Evolutionary conservation across 169 alveolate species (phyloP).

Genomic region (Cryptosporidium parvum): DNA sequence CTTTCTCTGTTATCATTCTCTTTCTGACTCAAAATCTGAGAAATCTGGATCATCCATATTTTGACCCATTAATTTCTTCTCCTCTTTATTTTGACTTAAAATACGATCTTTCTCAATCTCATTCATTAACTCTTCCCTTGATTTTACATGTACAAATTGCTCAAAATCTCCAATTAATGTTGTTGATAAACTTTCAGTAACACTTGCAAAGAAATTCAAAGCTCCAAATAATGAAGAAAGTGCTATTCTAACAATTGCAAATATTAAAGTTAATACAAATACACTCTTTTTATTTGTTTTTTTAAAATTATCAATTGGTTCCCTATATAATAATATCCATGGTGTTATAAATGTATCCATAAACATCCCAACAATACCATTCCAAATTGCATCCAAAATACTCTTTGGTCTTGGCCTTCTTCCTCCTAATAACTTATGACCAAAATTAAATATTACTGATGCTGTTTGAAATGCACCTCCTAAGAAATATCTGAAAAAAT

Average conservation of each 20-base stretch:
- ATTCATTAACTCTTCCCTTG: slow-evolving; percentile 81
- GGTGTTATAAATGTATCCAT: slow-evolving; percentile 89
- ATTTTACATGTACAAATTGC: slow-evolving; percentile 88
- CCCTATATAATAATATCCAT: slow-evolving; percentile 87
- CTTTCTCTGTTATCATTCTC: neutral
- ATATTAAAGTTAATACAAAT: slow-evolving; percentile 77
- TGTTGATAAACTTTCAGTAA: slow-evolving; percentile 91
- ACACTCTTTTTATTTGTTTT: slow-evolving; percentile 77
- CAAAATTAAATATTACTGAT: slow-evolving; percentile 87
- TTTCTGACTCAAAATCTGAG: neutral
- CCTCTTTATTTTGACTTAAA: slow-evolving; percentile 37
- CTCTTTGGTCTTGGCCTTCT: slow-evolving; percentile 89
- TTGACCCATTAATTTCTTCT: neutral
- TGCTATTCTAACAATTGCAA: slow-evolving; percentile 81
- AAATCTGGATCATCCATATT: neutral
- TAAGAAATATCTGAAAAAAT: slow-evolving; percentile 84
- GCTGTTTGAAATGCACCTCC: slow-evolving; percentile 91
- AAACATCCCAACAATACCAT: slow-evolving; percentile 88
- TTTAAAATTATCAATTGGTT: slow-evolving; percentile 81
- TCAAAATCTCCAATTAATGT: slow-evolving; percentile 91
- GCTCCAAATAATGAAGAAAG: slow-evolving; percentile 89
- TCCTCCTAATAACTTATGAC: slow-evolving; percentile 90
- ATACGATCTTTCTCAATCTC: slow-evolving; percentile 78
- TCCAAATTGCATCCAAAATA: slow-evolving; percentile 90
- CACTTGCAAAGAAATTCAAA: slow-evolving; percentile 86